Percentiles rank a stretch among this genome's conserved stretches.
phyloP scores from a whole-genome alignment of 2,329 filamentous ascomycete species.

The Tolypocladium capitatum region DNA sequence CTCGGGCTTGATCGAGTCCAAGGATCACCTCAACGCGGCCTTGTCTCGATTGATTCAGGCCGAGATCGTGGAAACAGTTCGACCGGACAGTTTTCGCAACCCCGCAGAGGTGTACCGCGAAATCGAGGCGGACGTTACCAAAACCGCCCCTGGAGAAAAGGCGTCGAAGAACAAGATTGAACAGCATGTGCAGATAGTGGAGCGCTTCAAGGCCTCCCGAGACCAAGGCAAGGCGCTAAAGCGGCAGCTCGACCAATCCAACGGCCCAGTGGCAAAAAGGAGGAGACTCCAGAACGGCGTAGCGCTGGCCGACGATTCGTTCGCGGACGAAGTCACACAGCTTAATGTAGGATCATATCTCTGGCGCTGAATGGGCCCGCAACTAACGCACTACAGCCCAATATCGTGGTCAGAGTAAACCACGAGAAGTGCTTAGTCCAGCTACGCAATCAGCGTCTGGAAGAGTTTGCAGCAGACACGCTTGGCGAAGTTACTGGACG shows the following conservation, averaged over 20 bases:
- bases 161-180: slow-evolving; percentile 51
- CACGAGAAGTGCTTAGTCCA: slow-evolving; percentile 74
- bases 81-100: slow-evolving; percentile 41
- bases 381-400: slow-evolving; percentile 37
- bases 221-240: slow-evolving; percentile 38
- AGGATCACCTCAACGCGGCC: slow-evolving; percentile 34
- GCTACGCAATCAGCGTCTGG: slow-evolving; percentile 65
- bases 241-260: slow-evolving; percentile 32
- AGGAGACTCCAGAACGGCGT: slow-evolving; percentile 39
- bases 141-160: slow-evolving; percentile 28
- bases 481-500: slow-evolving; percentile 62
- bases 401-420: slow-evolving; percentile 67
- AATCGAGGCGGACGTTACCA: slow-evolving; percentile 49
- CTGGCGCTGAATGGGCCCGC: not conserved
- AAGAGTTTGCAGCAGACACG: slow-evolving; percentile 55
- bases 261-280: slow-evolving; percentile 31
- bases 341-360: slow-evolving; percentile 35
- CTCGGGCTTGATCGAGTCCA: slow-evolving; percentile 27
- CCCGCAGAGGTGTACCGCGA: slow-evolving; percentile 47
- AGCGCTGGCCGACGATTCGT: slow-evolving; percentile 12
- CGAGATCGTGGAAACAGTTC: slow-evolving; percentile 56
- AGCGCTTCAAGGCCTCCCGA: slow-evolving; percentile 39
- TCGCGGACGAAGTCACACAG: slow-evolving; percentile 27
- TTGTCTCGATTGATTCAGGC: slow-evolving; percentile 44
- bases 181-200: slow-evolving; percentile 41